phyloP scores from a whole-genome alignment of 495 filamentous ascomycete species.

The Trichocladium uniseriatum region DNA sequence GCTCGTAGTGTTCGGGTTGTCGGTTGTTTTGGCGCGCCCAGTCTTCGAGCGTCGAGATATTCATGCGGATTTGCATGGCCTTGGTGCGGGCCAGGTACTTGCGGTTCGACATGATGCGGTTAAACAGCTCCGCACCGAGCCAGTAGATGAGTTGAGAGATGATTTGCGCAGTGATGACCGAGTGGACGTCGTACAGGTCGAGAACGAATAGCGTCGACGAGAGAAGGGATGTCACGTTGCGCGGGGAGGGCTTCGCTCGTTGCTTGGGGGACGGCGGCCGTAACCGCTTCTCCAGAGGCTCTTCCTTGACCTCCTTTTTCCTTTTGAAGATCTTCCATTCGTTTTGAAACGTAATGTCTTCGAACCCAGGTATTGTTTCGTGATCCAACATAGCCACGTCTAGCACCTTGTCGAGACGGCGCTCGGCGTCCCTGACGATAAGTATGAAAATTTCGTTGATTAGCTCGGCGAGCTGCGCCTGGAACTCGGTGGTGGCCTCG shows the following conservation, averaged over 20 bases:
- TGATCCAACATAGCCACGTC: conserved; percentile 93
- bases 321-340: conserved; percentile 95
- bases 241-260: conserved; percentile 78
- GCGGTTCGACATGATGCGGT: conserved; percentile 91
- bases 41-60: conserved; percentile 88
- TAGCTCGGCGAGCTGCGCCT: conserved; percentile 85
- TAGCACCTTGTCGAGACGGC: conserved; percentile 90
- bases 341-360: conserved; percentile 91
- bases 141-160: conserved; percentile 92
- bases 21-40: conserved; percentile 92
- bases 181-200: conserved; percentile 97
- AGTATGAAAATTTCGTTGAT: conserved; percentile 98
- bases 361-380: conserved; percentile 95
- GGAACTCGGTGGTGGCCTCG: conserved; percentile 77
- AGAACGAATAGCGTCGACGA: conserved; percentile 96
- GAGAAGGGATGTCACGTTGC: conserved; percentile 93
- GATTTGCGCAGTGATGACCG: conserved; percentile 87
- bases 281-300: conserved; percentile 83
- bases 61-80: conserved; percentile 99
- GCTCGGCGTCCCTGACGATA: conserved; percentile 96
- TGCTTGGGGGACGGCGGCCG: conserved; percentile 93
- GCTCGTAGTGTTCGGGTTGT: conserved; percentile 90
- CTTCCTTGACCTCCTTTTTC: conserved; percentile 77
- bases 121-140: conserved; percentile 94
- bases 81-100: conserved; percentile 95